A percentile compares a stretch with the other conserved stretches of the same genome.
phyloP scores from a whole-genome alignment of 2,329 filamentous ascomycete species.

The Pseudogymnoascus sp. region DNA sequence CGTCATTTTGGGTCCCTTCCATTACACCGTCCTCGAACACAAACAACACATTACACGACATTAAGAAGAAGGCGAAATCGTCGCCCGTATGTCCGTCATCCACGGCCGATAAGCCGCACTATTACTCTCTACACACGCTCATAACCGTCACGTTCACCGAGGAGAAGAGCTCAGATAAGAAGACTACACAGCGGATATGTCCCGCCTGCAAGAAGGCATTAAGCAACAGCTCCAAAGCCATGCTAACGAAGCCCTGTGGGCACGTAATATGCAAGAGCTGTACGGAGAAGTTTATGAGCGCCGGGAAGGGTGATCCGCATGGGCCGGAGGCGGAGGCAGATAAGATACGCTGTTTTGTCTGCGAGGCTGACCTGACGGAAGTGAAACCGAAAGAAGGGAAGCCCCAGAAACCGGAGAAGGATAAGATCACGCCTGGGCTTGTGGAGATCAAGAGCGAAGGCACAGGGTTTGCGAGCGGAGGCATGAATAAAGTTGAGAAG shows the following conservation, averaged over 20 bases:
- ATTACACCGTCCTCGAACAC: constrained; percentile 64
- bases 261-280: constrained; percentile 86
- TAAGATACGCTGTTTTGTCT: constrained; percentile 71
- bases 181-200: constrained; percentile 54
- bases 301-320: constrained; percentile 52
- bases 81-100: constrained; percentile 73
- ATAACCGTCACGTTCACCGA: constrained; percentile 71
- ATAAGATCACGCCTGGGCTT: constrained; percentile 60
- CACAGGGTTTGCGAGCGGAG: constrained; percentile 86
- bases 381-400: constrained; percentile 29
- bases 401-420: constrained; percentile 46
- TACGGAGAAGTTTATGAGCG: constrained; percentile 72
- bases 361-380: constrained; percentile 66
- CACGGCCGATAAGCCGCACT: constrained; percentile 56
- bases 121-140: constrained; percentile 70
- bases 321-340: constrained; percentile 42
- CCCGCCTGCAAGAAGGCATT: constrained; percentile 80
- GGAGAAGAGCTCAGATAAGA: constrained; percentile 47
- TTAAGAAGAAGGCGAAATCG: constrained; percentile 56
- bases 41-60: constrained; percentile 47
- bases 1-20: constrained; percentile 89
- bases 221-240: constrained; percentile 73
- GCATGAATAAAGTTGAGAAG: constrained; percentile 73
- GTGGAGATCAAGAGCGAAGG: constrained; percentile 79
- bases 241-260: constrained; percentile 79